Conservation (phyloP, 768 basidiomycete genomes). For the Panus rudis region DNA sequence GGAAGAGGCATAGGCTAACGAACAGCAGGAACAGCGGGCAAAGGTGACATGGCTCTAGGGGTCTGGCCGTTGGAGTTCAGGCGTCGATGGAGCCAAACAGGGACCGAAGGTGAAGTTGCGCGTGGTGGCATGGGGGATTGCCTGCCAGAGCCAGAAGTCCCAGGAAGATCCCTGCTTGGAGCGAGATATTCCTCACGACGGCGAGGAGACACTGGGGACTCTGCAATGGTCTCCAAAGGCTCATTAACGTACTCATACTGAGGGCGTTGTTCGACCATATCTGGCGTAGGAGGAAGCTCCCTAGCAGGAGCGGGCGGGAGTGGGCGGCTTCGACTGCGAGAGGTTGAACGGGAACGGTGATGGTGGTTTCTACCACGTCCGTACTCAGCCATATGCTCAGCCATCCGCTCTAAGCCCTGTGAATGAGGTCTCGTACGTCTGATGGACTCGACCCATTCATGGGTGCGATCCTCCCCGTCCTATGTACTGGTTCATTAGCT, state of each 20-base stretch:
- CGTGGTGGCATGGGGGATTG: no score
- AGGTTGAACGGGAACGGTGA: background rate
- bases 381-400: no score
- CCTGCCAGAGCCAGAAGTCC: no score
- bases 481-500: background rate
- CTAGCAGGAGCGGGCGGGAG: conserved; percentile 1
- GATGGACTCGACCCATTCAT: conserved; percentile 10
- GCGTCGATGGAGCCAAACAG: conserved; percentile 9
- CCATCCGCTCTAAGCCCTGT: no score
- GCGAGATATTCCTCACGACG: no score
- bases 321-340: conserved; percentile 3
- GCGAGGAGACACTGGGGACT: background rate
- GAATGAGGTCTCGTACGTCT: background rate
- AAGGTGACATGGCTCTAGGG: no score
- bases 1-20: no score
- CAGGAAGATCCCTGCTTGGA: no score
- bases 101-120: conserved; percentile 1
- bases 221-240: background rate
- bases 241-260: background rate
- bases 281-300: no score
- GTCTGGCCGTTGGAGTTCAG: background rate
- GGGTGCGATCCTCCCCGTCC: conserved; percentile 8
- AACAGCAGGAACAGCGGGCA: no score
- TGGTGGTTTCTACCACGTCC: no score
- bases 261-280: no score